Percentiles rank a stretch among this genome's conserved stretches.
These are phyloP conservation scores for Nakazawaea populi DNA, from an alignment of 805 yeast species.

Conservation along the genomic window DNA sequence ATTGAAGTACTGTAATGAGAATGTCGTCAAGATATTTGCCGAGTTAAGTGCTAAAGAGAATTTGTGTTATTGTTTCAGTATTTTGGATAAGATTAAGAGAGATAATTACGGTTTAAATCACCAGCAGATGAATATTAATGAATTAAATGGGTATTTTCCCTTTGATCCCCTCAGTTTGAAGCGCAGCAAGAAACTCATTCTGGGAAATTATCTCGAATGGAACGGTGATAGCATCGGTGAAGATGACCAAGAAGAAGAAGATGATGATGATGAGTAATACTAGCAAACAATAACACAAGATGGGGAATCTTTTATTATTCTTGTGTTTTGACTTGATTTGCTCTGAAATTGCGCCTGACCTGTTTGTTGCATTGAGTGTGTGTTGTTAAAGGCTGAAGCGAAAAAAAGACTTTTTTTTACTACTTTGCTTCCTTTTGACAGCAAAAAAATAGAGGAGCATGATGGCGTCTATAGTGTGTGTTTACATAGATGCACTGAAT, in stretches of 20 bases:
- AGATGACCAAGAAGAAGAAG: slow-evolving; percentile 12
- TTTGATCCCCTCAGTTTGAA: slow-evolving; percentile 86
- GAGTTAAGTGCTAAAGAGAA: slow-evolving; percentile 85
- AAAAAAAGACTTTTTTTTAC: too few species aligned
- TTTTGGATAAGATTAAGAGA: slow-evolving; percentile 84
- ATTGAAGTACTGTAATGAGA: slow-evolving; percentile 85
- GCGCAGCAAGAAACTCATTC: slow-evolving; percentile 47
- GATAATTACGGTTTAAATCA: slow-evolving; percentile 46
- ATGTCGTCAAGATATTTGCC: slow-evolving; percentile 91
- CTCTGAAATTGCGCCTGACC: too few species aligned
- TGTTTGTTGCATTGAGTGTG: too few species aligned
- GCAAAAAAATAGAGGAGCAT: too few species aligned
- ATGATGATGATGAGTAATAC: not conserved
- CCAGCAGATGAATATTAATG: slow-evolving; percentile 23
- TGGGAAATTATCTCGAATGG: slow-evolving; percentile 75
- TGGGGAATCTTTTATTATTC: not conserved
- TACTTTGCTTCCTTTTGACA: too few species aligned
- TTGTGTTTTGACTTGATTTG: too few species aligned
- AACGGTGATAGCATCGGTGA: slow-evolving; percentile 61
- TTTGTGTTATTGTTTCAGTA: slow-evolving; percentile 88
- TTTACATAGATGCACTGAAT: too few species aligned
- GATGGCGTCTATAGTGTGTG: too few species aligned
- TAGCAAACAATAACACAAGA: not conserved
- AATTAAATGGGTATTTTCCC: slow-evolving; percentile 92
- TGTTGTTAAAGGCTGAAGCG: too few species aligned